These are phyloP conservation scores for Phylloporus sp. DNA, from an alignment of 768 basidiomycete species.

Conservation along the genomic window DNA sequence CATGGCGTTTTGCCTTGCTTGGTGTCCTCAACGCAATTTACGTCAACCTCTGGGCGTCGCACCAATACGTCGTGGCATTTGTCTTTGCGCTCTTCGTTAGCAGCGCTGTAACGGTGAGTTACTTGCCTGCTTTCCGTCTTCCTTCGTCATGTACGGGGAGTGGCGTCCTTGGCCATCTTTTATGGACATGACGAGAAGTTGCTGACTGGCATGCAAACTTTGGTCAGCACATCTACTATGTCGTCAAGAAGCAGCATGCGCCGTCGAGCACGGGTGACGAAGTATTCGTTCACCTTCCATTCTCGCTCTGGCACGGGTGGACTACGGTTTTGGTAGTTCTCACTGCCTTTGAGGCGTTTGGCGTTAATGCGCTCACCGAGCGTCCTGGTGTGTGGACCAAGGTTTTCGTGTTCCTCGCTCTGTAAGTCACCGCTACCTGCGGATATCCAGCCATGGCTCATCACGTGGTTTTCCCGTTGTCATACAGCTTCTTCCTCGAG, in stretches of 20 bases:
- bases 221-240: slow-evolving; percentile 81
- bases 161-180: slow-evolving; percentile 2
- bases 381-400: slow-evolving; percentile 86
- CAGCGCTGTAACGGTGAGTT: slow-evolving; percentile 51
- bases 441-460: neutral
- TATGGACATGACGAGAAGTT: slow-evolving; percentile 7
- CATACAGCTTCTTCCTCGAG: slow-evolving; percentile 79
- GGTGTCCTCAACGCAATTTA: slow-evolving; percentile 85
- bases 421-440: slow-evolving; percentile 45
- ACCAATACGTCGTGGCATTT: slow-evolving; percentile 78
- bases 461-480: slow-evolving; percentile 3
- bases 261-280: slow-evolving; percentile 68
- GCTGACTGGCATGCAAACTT: slow-evolving; percentile 10
- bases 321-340: slow-evolving; percentile 78
- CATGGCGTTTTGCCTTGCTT: slow-evolving; percentile 89
- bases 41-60: slow-evolving; percentile 78
- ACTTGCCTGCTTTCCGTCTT: slow-evolving; percentile 3
- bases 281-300: slow-evolving; percentile 90
- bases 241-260: slow-evolving; percentile 82
- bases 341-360: slow-evolving; percentile 85
- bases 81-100: slow-evolving; percentile 85
- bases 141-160: slow-evolving; percentile 14
- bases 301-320: slow-evolving; percentile 95
- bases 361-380: slow-evolving; percentile 61
- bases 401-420: slow-evolving; percentile 88